Conservation (phyloP, 1,284 basidiomycete genomes). For the Melampsora larici-populina region DNA sequence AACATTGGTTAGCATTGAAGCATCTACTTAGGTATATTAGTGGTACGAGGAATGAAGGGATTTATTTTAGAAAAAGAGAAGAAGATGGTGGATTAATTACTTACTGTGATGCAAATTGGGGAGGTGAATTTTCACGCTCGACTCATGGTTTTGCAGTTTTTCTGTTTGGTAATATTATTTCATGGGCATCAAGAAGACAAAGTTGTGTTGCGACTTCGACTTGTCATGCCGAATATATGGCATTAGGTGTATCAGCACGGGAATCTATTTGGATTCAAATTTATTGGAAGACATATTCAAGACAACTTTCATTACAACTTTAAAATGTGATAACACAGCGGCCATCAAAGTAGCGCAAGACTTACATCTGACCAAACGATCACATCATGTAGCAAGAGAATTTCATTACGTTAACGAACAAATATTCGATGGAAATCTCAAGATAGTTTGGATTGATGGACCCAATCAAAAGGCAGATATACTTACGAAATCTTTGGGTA, state of each 20-base stretch:
- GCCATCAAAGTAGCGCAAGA: background rate
- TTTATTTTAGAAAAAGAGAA: too few species aligned
- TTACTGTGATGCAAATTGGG: background rate
- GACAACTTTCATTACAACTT: background rate
- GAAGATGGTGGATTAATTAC: background rate
- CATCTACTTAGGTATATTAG: too few species aligned
- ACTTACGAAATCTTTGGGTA: background rate
- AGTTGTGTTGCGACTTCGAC: background rate
- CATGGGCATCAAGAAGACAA: too few species aligned
- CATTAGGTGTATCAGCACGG: background rate
- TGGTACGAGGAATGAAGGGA: background rate
- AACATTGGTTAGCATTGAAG: background rate
- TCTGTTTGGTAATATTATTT: background rate
- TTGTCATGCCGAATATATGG: background rate
- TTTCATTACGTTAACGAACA: too few species aligned
- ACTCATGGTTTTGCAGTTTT: background rate
- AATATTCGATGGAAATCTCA: too few species aligned
- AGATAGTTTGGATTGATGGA: background rate
- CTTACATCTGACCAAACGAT: background rate
- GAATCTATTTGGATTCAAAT: background rate
- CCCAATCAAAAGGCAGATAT: background rate
- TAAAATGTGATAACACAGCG: background rate
- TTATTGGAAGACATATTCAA: background rate
- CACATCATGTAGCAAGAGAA: background rate
- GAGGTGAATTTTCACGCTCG: background rate